Conservation (phyloP, 257 asterid species). For the Solanum medicagineum region DNA sequence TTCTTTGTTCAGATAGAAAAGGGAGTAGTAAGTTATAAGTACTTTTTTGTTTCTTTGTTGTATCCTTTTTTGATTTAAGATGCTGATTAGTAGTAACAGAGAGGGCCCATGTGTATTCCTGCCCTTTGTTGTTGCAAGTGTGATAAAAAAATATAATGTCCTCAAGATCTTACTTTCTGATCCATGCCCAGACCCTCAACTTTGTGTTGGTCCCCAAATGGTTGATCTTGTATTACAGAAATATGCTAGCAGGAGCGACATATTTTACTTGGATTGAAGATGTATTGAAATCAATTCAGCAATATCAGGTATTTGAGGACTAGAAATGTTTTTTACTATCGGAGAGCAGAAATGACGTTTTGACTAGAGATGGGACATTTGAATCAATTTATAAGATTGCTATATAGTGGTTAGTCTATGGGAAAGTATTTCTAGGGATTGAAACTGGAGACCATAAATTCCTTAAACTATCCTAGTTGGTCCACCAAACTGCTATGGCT, state of each 20-base stretch:
- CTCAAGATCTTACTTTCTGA: background rate
- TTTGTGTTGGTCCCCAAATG: background rate
- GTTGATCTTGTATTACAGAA: background rate
- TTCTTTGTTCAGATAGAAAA: conserved; percentile 43
- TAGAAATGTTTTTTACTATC: background rate
- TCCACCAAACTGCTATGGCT: background rate
- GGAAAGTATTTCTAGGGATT: background rate
- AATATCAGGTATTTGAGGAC: background rate
- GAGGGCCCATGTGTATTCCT: conserved; percentile 25
- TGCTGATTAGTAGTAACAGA: conserved; percentile 40
- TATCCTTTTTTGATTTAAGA: conserved; percentile 22
- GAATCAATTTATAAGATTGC: background rate
- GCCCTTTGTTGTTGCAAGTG: background rate
- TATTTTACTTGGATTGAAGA: background rate
- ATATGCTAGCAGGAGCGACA: background rate
- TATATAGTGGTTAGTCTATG: background rate
- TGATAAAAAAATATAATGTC: background rate
- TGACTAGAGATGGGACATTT: background rate
- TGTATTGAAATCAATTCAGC: background rate
- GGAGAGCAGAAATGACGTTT: background rate
- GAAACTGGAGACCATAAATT: background rate
- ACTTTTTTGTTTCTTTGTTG: conserved; percentile 42
- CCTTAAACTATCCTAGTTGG: background rate
- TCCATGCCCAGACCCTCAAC: background rate
- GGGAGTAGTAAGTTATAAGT: conserved; percentile 20